phyloP scores from a whole-genome alignment of 257 asterid genomes.

The Phtheirospermum japonicum region DNA sequence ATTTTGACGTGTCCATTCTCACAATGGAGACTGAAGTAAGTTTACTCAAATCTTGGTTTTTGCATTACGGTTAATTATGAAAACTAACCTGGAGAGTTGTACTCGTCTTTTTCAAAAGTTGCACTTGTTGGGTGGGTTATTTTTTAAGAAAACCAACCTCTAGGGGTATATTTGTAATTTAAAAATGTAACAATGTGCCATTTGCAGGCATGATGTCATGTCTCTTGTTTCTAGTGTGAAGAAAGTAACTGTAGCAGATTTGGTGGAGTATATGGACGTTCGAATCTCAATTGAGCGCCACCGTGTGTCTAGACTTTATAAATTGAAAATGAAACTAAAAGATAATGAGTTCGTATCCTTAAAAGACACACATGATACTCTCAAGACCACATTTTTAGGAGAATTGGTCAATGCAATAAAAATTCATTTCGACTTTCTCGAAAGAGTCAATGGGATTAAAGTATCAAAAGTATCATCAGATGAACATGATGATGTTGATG shows the following conservation, averaged over 20 bases:
- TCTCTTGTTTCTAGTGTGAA: constrained; percentile 59
- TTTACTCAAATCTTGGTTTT: constrained; percentile 20
- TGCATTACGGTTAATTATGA: too few species aligned
- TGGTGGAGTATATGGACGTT: constrained; percentile 79
- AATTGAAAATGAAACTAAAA: constrained; percentile 56
- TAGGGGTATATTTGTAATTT: too few species aligned
- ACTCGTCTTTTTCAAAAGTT: too few species aligned
- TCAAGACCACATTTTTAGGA: constrained; percentile 38
- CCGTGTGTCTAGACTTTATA: constrained; percentile 47
- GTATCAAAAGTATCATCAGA: constrained; percentile 33
- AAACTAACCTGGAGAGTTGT: too few species aligned
- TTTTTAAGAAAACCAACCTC: too few species aligned
- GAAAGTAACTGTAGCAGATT: constrained; percentile 76
- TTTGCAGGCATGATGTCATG: constrained; percentile 63
- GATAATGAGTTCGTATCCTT: constrained; percentile 57
- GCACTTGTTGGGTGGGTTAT: too few species aligned
- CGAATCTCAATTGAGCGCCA: constrained; percentile 34
- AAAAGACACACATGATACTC: constrained; percentile 52
- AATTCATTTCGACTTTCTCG: constrained; percentile 52
- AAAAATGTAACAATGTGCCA: background rate
- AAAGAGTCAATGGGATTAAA: constrained; percentile 55
- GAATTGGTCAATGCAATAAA: constrained; percentile 76
- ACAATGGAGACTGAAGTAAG: constrained; percentile 64
- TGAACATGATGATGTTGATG: constrained; percentile 47
- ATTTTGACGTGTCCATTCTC: constrained; percentile 85